Evolutionary conservation across 2,329 filamentous ascomycete species (phyloP).

Genomic region (Xylaria sp.): DNA sequence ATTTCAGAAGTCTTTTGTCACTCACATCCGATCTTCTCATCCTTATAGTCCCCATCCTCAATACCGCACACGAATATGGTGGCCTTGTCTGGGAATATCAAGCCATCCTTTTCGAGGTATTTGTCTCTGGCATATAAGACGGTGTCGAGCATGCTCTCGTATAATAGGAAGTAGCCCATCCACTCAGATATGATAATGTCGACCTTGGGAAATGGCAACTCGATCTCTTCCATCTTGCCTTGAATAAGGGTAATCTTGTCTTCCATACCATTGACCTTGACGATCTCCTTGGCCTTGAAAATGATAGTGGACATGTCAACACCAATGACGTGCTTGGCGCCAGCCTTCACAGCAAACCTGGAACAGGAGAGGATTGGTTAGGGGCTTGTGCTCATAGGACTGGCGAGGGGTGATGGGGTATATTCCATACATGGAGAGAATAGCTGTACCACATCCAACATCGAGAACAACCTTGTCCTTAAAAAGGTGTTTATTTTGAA

Average conservation of each 20-base stretch:
- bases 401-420: neutral
- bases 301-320: slow-evolving; percentile 99
- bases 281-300: slow-evolving; percentile 96
- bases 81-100: slow-evolving; percentile 99
- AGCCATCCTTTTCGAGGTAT: slow-evolving; percentile 82
- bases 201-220: slow-evolving; percentile 90
- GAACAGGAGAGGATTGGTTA: slow-evolving; percentile 23
- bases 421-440: slow-evolving; percentile 88
- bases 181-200: slow-evolving; percentile 99
- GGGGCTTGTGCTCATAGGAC: neutral
- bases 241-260: slow-evolving; percentile 97
- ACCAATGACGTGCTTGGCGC: slow-evolving; percentile 97
- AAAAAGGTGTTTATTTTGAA: slow-evolving; percentile 94
- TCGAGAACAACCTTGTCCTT: slow-evolving; percentile 87
- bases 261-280: slow-evolving; percentile 86
- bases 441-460: slow-evolving; percentile 95
- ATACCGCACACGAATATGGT: slow-evolving; percentile 97
- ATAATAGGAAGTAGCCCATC: slow-evolving; percentile 99
- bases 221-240: slow-evolving; percentile 99
- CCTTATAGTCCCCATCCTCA: slow-evolving; percentile 99
- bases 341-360: slow-evolving; percentile 96
- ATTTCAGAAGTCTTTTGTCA: slow-evolving; percentile 20
- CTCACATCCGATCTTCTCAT: slow-evolving; percentile 99
- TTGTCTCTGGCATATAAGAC: slow-evolving; percentile 94
- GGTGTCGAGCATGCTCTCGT: slow-evolving; percentile 99